Base-by-base conservation (phyloP, 768 basidiomycete species). In the Hypholoma fasciculare region DNA sequence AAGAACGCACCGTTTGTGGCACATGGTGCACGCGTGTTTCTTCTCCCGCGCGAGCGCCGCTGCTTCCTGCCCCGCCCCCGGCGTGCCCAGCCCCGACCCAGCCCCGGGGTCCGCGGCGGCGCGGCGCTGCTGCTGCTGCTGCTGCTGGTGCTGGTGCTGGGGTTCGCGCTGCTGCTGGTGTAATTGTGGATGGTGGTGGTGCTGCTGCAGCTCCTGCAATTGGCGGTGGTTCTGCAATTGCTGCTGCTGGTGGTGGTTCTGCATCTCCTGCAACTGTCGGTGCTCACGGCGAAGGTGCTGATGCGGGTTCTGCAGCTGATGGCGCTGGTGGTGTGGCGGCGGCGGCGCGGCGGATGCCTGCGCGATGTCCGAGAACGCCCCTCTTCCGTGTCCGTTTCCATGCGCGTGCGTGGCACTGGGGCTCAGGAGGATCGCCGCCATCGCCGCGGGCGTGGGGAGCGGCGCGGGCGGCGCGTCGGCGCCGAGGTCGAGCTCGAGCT, bases 11-110 rank as follows among this genome's bases (percentile, higher is more conserved):
- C 86, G 78, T 76, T 92, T 91, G 76, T 91, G 87, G 76, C 90
- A 92, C 89, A 92, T 90, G 69, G 86, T 83, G 63, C 90, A 92
- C 30, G 77, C 82, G 71, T 92, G 89, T 75, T 84, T 85, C 79
- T 86, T 86, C 80, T 88, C 86, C 71, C 85, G 82, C 65, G 77
- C 76, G 56, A 76, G 67, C 48, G 63, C 68, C 56, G 76, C 78
- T 62, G 69, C 30, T 34, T 34, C 30, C 30, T 34, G 65, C 58
- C 59, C 55, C 51, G 56, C 57, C 57, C 56, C 59, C 60, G 62
- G 66, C 36, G 54, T 59, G 46, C 62, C 59, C 57, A 61, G 58
- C 57, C 56, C 54, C 57, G 64, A 63, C 54, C 67, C 68, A 60
- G 60, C 30, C 30, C 30, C 62, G 54, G 67, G 23, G 23, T 23